A percentile compares a stretch with the other conserved stretches of the same genome.
Evolutionary conservation across 2,329 filamentous ascomycete species (phyloP).

Genomic region (Phialophora verrucosa): DNA sequence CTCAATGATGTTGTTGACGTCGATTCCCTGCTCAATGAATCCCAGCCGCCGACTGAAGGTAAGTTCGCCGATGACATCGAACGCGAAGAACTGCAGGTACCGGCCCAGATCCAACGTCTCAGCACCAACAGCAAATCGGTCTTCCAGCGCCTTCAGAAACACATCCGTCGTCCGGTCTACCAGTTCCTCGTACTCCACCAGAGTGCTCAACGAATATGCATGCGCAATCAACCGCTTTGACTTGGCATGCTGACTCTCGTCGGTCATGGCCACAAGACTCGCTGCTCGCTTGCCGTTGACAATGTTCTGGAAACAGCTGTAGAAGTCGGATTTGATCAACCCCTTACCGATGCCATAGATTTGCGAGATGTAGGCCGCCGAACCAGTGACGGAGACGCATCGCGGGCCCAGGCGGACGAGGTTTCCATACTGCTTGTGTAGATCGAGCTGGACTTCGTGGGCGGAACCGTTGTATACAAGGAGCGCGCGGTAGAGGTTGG

Average conservation of each 20-base stretch:
- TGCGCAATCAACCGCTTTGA: conserved; percentile 49
- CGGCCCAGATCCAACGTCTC: conserved; percentile 39
- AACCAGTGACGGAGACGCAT: conserved; percentile 41
- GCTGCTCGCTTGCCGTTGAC: conserved; percentile 41
- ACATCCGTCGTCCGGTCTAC: conserved; percentile 45
- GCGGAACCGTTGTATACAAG: conserved; percentile 40
- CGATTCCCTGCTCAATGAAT: conserved; percentile 44
- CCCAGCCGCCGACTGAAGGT: conserved; percentile 46
- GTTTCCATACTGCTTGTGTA: conserved; percentile 42
- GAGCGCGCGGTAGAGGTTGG: conserved; percentile 40
- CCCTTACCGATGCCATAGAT: conserved; percentile 39
- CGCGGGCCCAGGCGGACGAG: conserved; percentile 43
- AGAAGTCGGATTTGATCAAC: conserved; percentile 41
- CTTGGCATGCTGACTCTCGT: conserved; percentile 50
- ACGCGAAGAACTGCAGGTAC: conserved; percentile 47
- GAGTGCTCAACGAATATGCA: conserved; percentile 50
- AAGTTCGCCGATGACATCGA: conserved; percentile 48
- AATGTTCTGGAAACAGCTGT: conserved; percentile 42
- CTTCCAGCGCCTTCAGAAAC: conserved; percentile 41
- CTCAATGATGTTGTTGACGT: conserved; percentile 45
- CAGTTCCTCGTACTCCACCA: conserved; percentile 49
- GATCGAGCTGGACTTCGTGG: conserved; percentile 37
- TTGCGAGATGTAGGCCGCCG: conserved; percentile 31
- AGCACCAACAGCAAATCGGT: conserved; percentile 33
- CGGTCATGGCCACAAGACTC: conserved; percentile 48